Base-by-base conservation (phyloP, 2,329 filamentous ascomycete species). In the Xylariaceae sp. region DNA sequence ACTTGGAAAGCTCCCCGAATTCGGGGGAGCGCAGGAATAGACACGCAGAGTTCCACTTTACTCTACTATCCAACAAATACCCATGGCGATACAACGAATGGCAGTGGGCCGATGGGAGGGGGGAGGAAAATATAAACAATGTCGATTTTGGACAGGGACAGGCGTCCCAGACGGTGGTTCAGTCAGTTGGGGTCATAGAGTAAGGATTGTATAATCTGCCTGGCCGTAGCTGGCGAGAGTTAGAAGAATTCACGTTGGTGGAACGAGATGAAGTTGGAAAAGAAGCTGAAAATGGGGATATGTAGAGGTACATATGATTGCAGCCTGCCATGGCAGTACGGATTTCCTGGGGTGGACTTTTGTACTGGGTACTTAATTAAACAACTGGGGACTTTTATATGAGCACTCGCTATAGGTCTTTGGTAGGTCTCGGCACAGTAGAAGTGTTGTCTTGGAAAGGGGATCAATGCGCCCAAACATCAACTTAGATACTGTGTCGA, bases 61-160 rank as follows among this genome's bases (percentile, higher is more conserved):
- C n/a, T n/a, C n/a, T n/a, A n/a, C n/a, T n/a, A n/a, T n/a, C n/a
- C n/a, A n/a, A n/a, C n/a, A n/a, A n/a, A n/a, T n/a, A n/a, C n/a
- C 84, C 84, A 87, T 87, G 45, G 52, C 65, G 63, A 60, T 34
- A 44, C 15, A 44, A 51, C 44, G 45, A 18, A 45, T 17, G 10
- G 51, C 39, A 51, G 53, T 9, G 47, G 51, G 37, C 37, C 9
- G 11, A 56, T 9, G 30, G 47, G 39, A 45, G 17, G 51, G n/a
- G 30, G 18, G 51, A 18, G 17, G 34, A 55, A 18, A 49, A 53
- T 42, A 42, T 55, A 61, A 60, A 62, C 55, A 51, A 51, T 30
- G 23, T 35, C 18, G 18, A 50, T 56, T 35, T 54, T 56, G 62
- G 58, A 67, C 56, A 48, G 64, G 66, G 66, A 68, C 65, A 44